These are phyloP conservation scores for Physcomitrellopsis africana DNA, from an alignment of 225 moss, liverwort and hornwort species.

Conservation along the genomic window DNA sequence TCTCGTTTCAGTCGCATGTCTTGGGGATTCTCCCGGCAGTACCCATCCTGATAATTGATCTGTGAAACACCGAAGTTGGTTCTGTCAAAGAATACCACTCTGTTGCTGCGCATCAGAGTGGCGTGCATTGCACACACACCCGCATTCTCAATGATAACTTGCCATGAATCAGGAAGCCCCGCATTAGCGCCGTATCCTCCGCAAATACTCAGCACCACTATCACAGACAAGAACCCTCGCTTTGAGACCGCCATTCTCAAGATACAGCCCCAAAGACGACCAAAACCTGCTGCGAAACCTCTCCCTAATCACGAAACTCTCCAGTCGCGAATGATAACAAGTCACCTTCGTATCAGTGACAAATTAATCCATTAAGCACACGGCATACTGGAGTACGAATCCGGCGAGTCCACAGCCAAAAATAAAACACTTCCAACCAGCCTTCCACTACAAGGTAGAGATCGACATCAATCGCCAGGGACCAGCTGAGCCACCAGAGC, in stretches of 20 bases:
- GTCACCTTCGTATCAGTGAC: too few species aligned
- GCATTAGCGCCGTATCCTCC: background rate
- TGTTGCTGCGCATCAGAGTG: slow-evolving; percentile 14
- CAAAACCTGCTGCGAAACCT: too few species aligned
- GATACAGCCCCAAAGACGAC: too few species aligned
- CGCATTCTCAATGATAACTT: background rate
- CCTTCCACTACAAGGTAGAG: too few species aligned
- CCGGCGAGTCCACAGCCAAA: too few species aligned
- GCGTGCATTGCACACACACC: slow-evolving; percentile 36
- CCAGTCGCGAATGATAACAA: too few species aligned
- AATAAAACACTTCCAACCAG: too few species aligned
- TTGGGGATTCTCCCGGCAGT: slow-evolving; percentile 26
- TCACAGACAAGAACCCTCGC: background rate
- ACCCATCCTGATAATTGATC: slow-evolving; percentile 13
- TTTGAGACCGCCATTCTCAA: background rate
- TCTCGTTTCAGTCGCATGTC: slow-evolving; percentile 28
- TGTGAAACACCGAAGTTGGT: slow-evolving; percentile 29
- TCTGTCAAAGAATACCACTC: slow-evolving; percentile 26
- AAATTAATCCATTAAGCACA: too few species aligned
- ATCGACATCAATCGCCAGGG: too few species aligned
- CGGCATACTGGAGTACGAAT: too few species aligned
- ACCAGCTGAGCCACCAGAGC: too few species aligned
- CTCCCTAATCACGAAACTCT: too few species aligned
- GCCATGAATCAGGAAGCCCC: slow-evolving; percentile 16
- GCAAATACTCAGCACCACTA: background rate